These are phyloP conservation scores for Phalaenopsis equestris DNA, from an alignment of 106 monocot species.

Conservation along the genomic window DNA sequence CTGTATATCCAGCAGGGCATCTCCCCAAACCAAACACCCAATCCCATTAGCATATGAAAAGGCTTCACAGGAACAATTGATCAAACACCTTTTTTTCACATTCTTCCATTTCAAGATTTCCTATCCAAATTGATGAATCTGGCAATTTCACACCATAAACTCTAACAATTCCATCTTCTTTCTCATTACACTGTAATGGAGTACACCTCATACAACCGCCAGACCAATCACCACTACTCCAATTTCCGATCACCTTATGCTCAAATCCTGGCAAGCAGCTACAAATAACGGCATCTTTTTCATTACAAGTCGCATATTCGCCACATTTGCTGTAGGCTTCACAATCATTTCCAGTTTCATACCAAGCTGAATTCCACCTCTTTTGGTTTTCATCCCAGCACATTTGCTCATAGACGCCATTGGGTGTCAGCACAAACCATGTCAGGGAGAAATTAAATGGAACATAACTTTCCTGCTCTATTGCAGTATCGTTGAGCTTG, in stretches of 20 bases:
- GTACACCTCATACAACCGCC: neutral
- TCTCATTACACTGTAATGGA: neutral
- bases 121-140: neutral
- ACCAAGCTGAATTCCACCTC: neutral
- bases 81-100: conserved; percentile 17
- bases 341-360: neutral
- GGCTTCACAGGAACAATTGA: conserved; percentile 30
- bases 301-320: neutral
- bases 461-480: too few species aligned
- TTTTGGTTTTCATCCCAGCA: too few species aligned
- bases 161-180: neutral
- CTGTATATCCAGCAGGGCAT: neutral
- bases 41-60: conserved; percentile 15
- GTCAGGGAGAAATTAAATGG: too few species aligned
- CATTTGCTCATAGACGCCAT: too few species aligned
- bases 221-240: conserved; percentile 4
- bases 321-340: neutral
- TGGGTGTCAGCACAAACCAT: too few species aligned
- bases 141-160: neutral
- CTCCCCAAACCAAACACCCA: conserved; percentile 18
- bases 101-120: conserved; percentile 9
- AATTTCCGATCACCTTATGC: neutral
- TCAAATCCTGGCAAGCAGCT: neutral
- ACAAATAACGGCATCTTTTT: neutral
- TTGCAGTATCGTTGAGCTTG: too few species aligned